Evolutionary conservation across 805 yeast genomes (phyloP), one percentile per base, ranked within the genome.

Genomic region (Debaryomyces castellii): DNA sequence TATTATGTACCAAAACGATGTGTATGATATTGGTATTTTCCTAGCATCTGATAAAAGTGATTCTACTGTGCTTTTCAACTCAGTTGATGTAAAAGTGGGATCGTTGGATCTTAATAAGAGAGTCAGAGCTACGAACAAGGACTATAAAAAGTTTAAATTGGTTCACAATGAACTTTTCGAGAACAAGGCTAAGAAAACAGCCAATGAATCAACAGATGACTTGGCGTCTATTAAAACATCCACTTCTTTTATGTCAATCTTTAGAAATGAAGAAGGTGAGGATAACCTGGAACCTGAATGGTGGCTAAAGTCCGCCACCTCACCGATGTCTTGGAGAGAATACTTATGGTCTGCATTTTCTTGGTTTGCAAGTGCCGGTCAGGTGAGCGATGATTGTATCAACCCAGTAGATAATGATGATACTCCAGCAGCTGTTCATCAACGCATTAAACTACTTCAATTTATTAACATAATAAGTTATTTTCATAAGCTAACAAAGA

Each of bases 311-410:
- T 55, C 59, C 3, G 71, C 73, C 10, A 69, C 78, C 1, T 81
- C 77, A 41, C 70, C 81, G 1, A 60, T 73, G 18, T 73, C 85
- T 1, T 75, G 87, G 77, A 69, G 72, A 44, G 83, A 81, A 52
- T 68, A 77, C 34, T 67, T 83, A 1, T 83, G 87, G 87, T 71
- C 78, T 44, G 90, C 90, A 0, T 76, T 87, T 47, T 68, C 86
- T 17, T 87, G 94, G 94, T 87, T 92, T 89, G 96, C 96, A 2
- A 77, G 87, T 24, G 92, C 94, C 1, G 96, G 94, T 7, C 86
- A 83, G 48, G 59, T 55, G 5, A 50, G 46, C 36, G 45, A 48
- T 17, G 49, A 57, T 17, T 33, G 32, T 27, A 41, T 35, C 18
- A 18, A 39, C 17, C 41, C 38, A 9, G 46, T 34, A 20, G 51